A percentile compares a stretch with the other conserved stretches of the same genome.
phyloP scores from a whole-genome alignment of 2,329 filamentous ascomycete genomes.

The Coniella vitis region DNA sequence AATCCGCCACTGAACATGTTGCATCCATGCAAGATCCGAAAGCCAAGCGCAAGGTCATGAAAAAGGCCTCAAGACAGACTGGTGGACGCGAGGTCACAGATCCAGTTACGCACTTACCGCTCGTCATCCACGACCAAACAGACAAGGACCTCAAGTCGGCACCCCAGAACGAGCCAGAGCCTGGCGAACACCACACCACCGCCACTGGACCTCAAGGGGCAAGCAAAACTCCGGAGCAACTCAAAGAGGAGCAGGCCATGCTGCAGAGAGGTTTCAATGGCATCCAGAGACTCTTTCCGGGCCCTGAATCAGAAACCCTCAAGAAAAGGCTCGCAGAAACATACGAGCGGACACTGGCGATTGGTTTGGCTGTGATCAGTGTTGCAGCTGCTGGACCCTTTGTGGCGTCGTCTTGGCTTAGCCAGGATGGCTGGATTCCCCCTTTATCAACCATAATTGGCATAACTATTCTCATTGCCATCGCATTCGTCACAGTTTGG shows the following conservation, averaged over 20 bases:
- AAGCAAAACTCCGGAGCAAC: slow-evolving; percentile 33
- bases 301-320: slow-evolving; percentile 39
- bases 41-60: slow-evolving; percentile 42
- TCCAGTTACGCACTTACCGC: slow-evolving; percentile 63
- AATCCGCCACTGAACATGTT: slow-evolving; percentile 30
- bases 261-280: slow-evolving; percentile 33
- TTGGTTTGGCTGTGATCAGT: slow-evolving; percentile 29
- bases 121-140: slow-evolving; percentile 63
- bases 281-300: slow-evolving; percentile 39
- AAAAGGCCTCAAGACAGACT: slow-evolving; percentile 36
- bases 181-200: slow-evolving; percentile 30
- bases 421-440: slow-evolving; percentile 8
- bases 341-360: slow-evolving; percentile 29
- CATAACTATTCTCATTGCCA: slow-evolving; percentile 28
- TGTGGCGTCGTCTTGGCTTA: slow-evolving; percentile 4
- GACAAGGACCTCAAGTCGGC: slow-evolving; percentile 47
- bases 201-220: slow-evolving; percentile 31
- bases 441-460: slow-evolving; percentile 20
- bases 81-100: slow-evolving; percentile 62
- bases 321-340: slow-evolving; percentile 25
- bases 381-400: slow-evolving; percentile 22
- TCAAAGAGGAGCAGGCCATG: slow-evolving; percentile 28
- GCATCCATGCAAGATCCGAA: slow-evolving; percentile 35
- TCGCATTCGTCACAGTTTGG: slow-evolving; percentile 19
- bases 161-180: slow-evolving; percentile 29